phyloP scores from a whole-genome alignment of 2,329 filamentous ascomycete species.

The Lecanicillium sp. region DNA sequence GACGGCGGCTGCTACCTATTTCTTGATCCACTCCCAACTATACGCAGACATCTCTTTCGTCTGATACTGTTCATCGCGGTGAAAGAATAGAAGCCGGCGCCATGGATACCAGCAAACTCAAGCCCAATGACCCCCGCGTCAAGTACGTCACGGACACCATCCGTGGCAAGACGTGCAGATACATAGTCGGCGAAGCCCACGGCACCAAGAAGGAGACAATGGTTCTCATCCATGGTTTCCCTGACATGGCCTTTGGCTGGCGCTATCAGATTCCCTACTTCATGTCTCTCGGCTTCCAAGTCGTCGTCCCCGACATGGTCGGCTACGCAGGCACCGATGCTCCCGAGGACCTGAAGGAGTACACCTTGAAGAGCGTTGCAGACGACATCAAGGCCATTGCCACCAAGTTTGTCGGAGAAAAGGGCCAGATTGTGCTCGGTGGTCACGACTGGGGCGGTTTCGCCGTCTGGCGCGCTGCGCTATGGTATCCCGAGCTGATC shows the following conservation, averaged over 20 bases:
- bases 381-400: constrained; percentile 70
- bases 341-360: constrained; percentile 52
- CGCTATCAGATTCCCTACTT: constrained; percentile 79
- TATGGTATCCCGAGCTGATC: constrained; percentile 66
- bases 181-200: constrained; percentile 45
- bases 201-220: constrained; percentile 37
- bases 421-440: constrained; percentile 63
- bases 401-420: constrained; percentile 37
- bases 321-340: constrained; percentile 75
- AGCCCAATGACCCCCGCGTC: constrained; percentile 35
- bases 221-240: constrained; percentile 65
- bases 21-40: too few species aligned
- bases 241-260: constrained; percentile 80
- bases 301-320: constrained; percentile 78
- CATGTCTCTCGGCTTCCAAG: constrained; percentile 61
- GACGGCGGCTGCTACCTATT: too few species aligned
- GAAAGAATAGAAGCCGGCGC: constrained; percentile 9
- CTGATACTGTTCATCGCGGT: neutral
- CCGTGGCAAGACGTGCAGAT: constrained; percentile 54
- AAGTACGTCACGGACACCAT: constrained; percentile 22
- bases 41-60: neutral
- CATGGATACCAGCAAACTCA: constrained; percentile 56
- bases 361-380: constrained; percentile 63
- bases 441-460: constrained; percentile 91
- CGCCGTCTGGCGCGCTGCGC: constrained; percentile 64